Evolutionary conservation across 192 early-diverging fungal species (phyloP).

Genomic region (Podila horticola): DNA sequence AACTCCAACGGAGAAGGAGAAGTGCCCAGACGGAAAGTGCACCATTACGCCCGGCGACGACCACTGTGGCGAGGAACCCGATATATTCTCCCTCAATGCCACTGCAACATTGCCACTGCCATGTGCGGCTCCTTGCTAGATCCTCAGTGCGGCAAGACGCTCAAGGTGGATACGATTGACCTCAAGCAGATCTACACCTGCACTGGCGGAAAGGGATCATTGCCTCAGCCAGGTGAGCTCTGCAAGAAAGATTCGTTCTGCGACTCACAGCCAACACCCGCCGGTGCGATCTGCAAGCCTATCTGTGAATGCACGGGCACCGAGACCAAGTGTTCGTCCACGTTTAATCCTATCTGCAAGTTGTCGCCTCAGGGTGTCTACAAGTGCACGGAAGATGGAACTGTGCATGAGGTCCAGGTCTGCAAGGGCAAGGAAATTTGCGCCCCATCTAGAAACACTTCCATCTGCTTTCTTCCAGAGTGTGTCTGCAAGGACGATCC

Average conservation of each 20-base stretch:
- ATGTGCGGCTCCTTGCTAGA: too few species aligned
- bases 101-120: too few species aligned
- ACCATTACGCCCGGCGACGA: too few species aligned
- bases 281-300: neutral
- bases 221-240: too few species aligned
- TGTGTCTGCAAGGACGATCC: slow-evolving; percentile 1
- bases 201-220: too few species aligned
- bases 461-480: neutral
- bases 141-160: too few species aligned
- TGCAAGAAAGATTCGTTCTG: neutral
- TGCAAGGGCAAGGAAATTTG: neutral
- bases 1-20: too few species aligned
- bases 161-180: too few species aligned
- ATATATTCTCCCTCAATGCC: too few species aligned
- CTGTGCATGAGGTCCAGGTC: neutral
- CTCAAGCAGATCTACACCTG: too few species aligned
- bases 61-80: too few species aligned
- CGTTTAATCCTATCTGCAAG: neutral
- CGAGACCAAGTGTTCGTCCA: neutral
- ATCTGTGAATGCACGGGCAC: neutral
- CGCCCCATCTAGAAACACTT: neutral
- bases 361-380: neutral
- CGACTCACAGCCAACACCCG: neutral
- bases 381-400: neutral
- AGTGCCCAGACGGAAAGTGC: too few species aligned